Evolutionary conservation across 192 early-diverging fungal genomes (phyloP).

Genomic region (Chytriomyces confervae): DNA sequence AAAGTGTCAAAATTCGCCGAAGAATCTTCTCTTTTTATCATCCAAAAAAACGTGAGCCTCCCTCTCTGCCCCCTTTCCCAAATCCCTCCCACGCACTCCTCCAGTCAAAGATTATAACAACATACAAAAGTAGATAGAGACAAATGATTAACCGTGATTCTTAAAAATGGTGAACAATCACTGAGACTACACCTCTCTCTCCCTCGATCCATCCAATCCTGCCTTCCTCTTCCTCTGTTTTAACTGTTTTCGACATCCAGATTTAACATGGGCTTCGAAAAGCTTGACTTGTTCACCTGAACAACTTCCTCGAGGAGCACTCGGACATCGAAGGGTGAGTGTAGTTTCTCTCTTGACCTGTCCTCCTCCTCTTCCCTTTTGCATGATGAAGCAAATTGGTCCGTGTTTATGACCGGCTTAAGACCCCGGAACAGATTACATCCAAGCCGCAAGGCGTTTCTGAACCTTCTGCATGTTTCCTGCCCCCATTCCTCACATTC

Average conservation of each 20-base stretch:
- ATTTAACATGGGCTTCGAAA: conserved; percentile 41
- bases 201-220: not conserved
- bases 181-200: conserved; percentile 8
- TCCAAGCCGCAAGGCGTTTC: conserved; percentile 39
- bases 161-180: conserved; percentile 33
- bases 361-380: not conserved
- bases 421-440: conserved; percentile 60
- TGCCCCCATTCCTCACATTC: not conserved
- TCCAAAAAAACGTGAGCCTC: not conserved
- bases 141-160: conserved; percentile 30
- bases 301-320: conserved; percentile 46
- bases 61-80: not conserved
- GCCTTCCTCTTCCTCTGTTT: not conserved
- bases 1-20: too few relatives aligned
- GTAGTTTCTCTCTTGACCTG: not conserved
- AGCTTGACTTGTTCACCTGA: conserved; percentile 35
- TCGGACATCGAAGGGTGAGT: conserved; percentile 50
- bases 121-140: conserved; percentile 36
- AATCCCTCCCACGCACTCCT: not conserved
- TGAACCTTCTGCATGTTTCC: not conserved
- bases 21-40: not conserved
- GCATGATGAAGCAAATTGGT: conserved; percentile 56
- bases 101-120: conserved; percentile 27
- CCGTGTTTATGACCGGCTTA: conserved; percentile 57
- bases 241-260: not conserved